Evolutionary conservation across 2,329 filamentous ascomycete genomes (phyloP).

Genomic region (Penicillium sp.): DNA sequence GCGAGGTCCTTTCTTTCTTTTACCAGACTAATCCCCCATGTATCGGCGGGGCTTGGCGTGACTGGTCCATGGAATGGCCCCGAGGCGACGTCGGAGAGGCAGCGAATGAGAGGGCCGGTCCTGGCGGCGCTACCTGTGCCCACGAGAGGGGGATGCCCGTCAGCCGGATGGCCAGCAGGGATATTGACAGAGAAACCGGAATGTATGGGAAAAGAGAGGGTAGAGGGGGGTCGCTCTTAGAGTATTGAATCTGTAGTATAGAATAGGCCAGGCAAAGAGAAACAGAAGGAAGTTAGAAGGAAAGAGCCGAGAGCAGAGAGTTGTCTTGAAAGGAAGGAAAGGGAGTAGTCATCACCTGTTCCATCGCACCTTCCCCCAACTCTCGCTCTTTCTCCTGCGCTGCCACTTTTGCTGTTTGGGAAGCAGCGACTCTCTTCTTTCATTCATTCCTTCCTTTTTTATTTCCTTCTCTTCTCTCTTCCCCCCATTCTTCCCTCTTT

Average conservation of each 20-base stretch:
- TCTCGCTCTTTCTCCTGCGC: background rate
- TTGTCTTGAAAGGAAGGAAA: background rate
- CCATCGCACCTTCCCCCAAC: background rate
- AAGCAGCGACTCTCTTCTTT: conserved; percentile 5
- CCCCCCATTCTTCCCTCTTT: background rate
- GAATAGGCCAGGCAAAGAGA: too few species aligned
- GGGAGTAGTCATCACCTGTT: background rate
- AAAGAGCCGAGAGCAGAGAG: background rate
- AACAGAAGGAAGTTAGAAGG: background rate
- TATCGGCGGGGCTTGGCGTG: conserved; percentile 13
- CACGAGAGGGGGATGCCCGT: conserved; percentile 5
- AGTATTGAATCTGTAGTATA: background rate
- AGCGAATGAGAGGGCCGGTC: conserved; percentile 13
- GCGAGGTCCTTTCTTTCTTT: background rate
- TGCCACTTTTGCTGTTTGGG: background rate
- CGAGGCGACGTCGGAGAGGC: conserved; percentile 3
- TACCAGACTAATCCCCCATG: background rate
- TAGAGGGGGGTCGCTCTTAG: background rate
- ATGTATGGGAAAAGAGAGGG: background rate
- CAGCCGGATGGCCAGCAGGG: background rate
- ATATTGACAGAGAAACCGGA: background rate
- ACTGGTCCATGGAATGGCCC: conserved; percentile 8
- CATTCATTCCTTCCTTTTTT: background rate
- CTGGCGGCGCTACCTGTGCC: conserved; percentile 2
- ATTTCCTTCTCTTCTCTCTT: background rate